These are phyloP conservation scores for Hypoxylon trugodes DNA, from an alignment of 495 filamentous ascomycete genomes.

Conservation along the genomic window DNA sequence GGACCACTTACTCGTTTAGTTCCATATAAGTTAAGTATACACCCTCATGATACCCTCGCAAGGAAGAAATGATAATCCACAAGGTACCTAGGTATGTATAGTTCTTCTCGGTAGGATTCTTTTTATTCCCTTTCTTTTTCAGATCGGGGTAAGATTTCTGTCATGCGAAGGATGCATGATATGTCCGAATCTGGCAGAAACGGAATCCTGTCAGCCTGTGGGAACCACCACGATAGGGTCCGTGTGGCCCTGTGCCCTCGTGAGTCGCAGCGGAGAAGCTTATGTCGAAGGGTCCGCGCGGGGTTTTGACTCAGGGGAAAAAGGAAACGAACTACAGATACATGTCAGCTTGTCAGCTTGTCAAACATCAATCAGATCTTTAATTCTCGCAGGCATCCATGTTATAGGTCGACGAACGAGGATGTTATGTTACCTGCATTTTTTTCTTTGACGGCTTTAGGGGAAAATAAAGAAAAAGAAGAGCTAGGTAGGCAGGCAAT, in stretches of 20 bases:
- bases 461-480: neutral
- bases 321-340: neutral
- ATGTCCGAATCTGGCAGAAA: conserved; percentile 11
- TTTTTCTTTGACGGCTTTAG: conserved; percentile 1
- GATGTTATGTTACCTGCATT: conserved; percentile 8
- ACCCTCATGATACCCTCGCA: conserved; percentile 7
- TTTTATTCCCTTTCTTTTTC: too few species aligned
- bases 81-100: too few species aligned
- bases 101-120: conserved; percentile 28
- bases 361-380: conserved; percentile 31
- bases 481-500: neutral
- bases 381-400: conserved; percentile 10
- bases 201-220: conserved; percentile 29
- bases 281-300: neutral
- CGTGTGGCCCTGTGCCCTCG: conserved; percentile 6
- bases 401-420: conserved; percentile 23
- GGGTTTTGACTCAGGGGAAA: conserved; percentile 19
- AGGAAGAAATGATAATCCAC: neutral
- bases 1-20: conserved; percentile 11
- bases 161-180: conserved; percentile 16
- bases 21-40: conserved; percentile 31
- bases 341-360: conserved; percentile 3
- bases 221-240: too few species aligned
- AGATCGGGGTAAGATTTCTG: conserved; percentile 17
- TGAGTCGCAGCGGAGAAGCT: neutral